phyloP scores from a whole-genome alignment of 306 rosid species.

The Alnus rubra region DNA sequence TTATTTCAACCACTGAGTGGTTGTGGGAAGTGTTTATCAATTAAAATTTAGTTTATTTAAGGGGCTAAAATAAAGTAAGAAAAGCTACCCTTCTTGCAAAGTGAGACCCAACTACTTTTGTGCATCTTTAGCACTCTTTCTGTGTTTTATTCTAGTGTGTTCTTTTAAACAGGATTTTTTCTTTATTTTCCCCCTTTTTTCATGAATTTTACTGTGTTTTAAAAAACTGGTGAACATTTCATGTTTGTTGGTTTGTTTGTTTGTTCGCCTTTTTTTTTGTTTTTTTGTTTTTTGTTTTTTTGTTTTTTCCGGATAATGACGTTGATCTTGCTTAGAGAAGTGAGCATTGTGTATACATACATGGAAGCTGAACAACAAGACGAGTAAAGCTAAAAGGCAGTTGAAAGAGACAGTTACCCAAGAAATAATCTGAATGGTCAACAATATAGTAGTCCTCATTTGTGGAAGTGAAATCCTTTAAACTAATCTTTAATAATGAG shows the following conservation, averaged over 20 bases:
- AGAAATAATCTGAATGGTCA: not conserved
- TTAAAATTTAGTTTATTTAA: not conserved
- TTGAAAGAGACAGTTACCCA: not conserved
- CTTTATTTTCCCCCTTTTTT: too few species aligned
- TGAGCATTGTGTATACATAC: not conserved
- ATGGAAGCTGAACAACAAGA: not conserved
- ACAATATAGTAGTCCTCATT: not conserved
- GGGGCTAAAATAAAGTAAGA: not conserved
- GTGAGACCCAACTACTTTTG: too few species aligned
- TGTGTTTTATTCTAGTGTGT: too few species aligned
- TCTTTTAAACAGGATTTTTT: too few species aligned
- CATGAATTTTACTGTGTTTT: too few species aligned
- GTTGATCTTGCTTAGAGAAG: not conserved
- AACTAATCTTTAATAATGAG: not conserved
- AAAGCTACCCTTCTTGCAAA: too few species aligned
- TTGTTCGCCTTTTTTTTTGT: too few species aligned
- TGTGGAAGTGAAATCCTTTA: not conserved
- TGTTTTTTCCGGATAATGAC: too few species aligned
- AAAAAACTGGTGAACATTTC: too few species aligned
- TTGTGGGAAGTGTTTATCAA: not conserved
- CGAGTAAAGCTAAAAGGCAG: not conserved
- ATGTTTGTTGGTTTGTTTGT: too few species aligned
- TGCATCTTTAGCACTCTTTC: too few species aligned
- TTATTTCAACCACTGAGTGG: not conserved
- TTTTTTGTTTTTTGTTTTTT: too few species aligned